phyloP scores from a whole-genome alignment of 129 eudicot species.

The Pittosporum tobira region DNA sequence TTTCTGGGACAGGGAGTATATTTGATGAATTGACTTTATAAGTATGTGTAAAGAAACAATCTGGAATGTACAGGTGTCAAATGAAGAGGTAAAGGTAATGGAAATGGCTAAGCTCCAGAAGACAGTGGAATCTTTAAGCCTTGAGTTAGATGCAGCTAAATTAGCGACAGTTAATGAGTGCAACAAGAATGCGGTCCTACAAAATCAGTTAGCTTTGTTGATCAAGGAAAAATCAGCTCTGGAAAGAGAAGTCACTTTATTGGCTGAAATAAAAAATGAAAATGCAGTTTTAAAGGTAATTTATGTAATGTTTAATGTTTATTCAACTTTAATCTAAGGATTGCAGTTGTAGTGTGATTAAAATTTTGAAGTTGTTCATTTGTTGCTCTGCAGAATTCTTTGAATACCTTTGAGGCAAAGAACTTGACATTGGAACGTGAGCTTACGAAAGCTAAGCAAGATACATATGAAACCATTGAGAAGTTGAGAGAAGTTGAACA shows the following conservation, averaged over 20 bases:
- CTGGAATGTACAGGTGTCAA: constrained; percentile 58
- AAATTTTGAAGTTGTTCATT: constrained; percentile 6
- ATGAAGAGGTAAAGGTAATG: constrained; percentile 66
- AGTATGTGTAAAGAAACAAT: not conserved
- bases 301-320: not conserved
- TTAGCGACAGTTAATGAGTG: constrained; percentile 62
- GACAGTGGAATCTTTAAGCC: constrained; percentile 49
- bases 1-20: too few relatives aligned
- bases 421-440: constrained; percentile 54
- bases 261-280: constrained; percentile 62
- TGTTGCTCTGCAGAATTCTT: constrained; percentile 50
- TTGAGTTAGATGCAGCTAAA: constrained; percentile 80
- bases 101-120: constrained; percentile 81
- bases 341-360: not conserved
- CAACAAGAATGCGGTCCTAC: constrained; percentile 70
- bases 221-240: constrained; percentile 70
- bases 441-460: constrained; percentile 60
- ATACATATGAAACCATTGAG: constrained; percentile 38
- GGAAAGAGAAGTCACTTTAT: constrained; percentile 45
- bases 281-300: constrained; percentile 68
- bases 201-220: constrained; percentile 53
- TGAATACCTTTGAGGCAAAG: constrained; percentile 60
- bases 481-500: constrained; percentile 70
- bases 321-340: not conserved
- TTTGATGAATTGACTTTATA: not conserved